Base-by-base conservation (phyloP, 441 rosid species). In the Mallotus repandus region DNA sequence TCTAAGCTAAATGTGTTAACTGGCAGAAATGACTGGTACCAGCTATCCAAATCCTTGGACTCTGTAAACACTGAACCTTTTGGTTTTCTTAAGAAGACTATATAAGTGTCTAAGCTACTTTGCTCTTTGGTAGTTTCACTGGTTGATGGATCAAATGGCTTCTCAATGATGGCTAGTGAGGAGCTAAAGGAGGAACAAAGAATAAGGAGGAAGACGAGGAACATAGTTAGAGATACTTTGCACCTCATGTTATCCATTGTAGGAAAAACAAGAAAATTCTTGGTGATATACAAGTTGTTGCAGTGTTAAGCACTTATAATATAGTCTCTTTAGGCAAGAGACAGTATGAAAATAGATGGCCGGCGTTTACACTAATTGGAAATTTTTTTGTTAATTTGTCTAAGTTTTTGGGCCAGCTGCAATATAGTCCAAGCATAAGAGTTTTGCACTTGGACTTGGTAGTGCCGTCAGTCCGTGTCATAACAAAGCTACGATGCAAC, bases 11-110 rank as follows among this genome's bases (percentile, higher is more conserved):
- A 35, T 29, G 29, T 43, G 6, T 65, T 62, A 41, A 21, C 63
- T 10, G 84, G 85, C 79, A 88, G 35, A 71, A 88, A 86, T 3
- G 82, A 86, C 46, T 72, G 75, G 60, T 80, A 67, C 84, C 84
- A 86, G 14, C 50, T 56, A 45, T 72, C 81, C 6, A 79, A 61
- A 63, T 77, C 81, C 6, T 72, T 73, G 9, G 54, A 63, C 16
- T 76, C 9, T 1, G 70, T 22, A 58, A 70, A 58, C 14, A 41
- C 46, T 25, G 19, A 35, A 32, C 69, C 84, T 29, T 73, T 72
- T 9, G 89, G 85, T 46, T 72, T 71, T 29, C 69, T 53, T 4
- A 88, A 68, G 61, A 75, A 76, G 69, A 88, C 81, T 64, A 86
- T 85, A 80, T 86, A 88, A 38, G 83, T 86, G 46, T 70, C 61